Evolutionary conservation across 768 basidiomycete genomes (phyloP).

Genomic region (Naematelia encephala): DNA sequence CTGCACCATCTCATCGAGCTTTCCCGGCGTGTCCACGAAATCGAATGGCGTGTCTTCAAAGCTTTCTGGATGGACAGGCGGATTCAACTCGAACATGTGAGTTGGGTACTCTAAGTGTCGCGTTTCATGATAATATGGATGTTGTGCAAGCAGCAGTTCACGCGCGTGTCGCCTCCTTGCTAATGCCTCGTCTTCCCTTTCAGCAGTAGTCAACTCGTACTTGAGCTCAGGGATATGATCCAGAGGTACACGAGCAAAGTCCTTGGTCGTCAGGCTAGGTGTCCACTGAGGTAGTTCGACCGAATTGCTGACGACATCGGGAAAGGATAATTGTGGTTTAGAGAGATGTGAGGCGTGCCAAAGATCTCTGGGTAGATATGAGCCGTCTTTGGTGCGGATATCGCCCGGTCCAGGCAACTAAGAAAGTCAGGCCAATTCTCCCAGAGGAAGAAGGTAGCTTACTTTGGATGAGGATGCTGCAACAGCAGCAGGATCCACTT

Average conservation of each 20-base stretch:
- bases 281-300: constrained; percentile 60
- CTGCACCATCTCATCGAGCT: constrained; percentile 64
- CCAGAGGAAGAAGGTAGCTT: constrained; percentile 10
- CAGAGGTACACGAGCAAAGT: constrained; percentile 78
- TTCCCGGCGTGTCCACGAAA: constrained; percentile 63
- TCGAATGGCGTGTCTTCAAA: constrained; percentile 68
- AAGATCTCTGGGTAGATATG: constrained; percentile 48
- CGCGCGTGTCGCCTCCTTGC: constrained; percentile 5
- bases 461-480: constrained; percentile 25
- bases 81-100: constrained; percentile 59
- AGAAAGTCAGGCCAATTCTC: background rate
- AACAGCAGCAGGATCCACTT: constrained; percentile 21
- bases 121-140: constrained; percentile 87
- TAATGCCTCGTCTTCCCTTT: constrained; percentile 14
- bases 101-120: constrained; percentile 67
- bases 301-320: constrained; percentile 59
- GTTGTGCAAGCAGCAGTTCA: constrained; percentile 17
- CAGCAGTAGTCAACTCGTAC: background rate
- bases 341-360: constrained; percentile 58
- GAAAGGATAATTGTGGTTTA: constrained; percentile 81
- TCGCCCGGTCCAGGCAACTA: constrained; percentile 22
- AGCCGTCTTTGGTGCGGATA: constrained; percentile 16
- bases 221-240: constrained; percentile 54
- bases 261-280: constrained; percentile 70
- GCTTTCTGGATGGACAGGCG: constrained; percentile 57